phyloP scores from a whole-genome alignment of 371 early-diverging fungal genomes.

The Rhizopus arrhizus region DNA sequence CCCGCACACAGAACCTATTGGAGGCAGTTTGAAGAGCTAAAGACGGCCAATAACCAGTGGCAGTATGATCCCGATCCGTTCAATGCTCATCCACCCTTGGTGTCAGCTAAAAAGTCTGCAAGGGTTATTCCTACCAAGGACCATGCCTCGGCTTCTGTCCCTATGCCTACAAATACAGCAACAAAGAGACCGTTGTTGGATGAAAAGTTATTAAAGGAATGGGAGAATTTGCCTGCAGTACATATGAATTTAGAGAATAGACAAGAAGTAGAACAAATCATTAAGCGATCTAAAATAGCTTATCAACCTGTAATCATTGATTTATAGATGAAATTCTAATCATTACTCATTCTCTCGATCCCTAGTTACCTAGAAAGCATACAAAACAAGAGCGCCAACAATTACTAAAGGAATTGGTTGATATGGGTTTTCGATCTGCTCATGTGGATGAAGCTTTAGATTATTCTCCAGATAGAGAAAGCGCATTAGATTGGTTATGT shows the following conservation, averaged over 20 bases:
- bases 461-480: slow-evolving; percentile 53
- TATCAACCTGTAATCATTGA: slow-evolving; percentile 29
- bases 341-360: slow-evolving; percentile 15
- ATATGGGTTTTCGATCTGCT: slow-evolving; percentile 72
- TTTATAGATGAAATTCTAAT: no score
- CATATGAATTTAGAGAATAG: slow-evolving; percentile 70
- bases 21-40: slow-evolving; percentile 61
- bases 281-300: slow-evolving; percentile 43
- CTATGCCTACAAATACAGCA: slow-evolving; percentile 30
- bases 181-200: slow-evolving; percentile 35
- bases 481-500: slow-evolving; percentile 88
- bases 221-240: slow-evolving; percentile 74
- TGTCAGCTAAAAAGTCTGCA: slow-evolving; percentile 15
- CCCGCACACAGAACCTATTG: slow-evolving; percentile 76
- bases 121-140: slow-evolving; percentile 34
- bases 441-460: slow-evolving; percentile 78
- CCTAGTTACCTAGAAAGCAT: slow-evolving; percentile 27
- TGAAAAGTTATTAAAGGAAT: slow-evolving; percentile 55
- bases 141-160: slow-evolving; percentile 40
- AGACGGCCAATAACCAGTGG: slow-evolving; percentile 54
- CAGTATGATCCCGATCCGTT: slow-evolving; percentile 83
- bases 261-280: slow-evolving; percentile 63
- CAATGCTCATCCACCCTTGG: slow-evolving; percentile 45
- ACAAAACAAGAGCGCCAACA: slow-evolving; percentile 43
- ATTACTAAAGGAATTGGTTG: slow-evolving; percentile 49